Percentiles rank a stretch among this genome's conserved stretches.
Evolutionary conservation across 441 rosid species (phyloP).

Genomic region (Hura crepitans): DNA sequence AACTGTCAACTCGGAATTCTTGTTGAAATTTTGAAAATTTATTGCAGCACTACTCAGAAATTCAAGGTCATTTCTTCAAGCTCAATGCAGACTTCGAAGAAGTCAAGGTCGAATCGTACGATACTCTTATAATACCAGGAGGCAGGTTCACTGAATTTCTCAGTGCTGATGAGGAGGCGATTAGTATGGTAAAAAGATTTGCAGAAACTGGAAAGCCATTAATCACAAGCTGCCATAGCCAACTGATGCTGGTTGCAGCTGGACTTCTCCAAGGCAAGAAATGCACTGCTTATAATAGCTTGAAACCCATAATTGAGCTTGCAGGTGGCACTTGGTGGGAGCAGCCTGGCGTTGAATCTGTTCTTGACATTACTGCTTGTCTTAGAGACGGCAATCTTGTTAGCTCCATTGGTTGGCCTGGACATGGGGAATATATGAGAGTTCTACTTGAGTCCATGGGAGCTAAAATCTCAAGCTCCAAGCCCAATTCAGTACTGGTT

Average conservation of each 20-base stretch:
- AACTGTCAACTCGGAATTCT: too few relatives aligned
- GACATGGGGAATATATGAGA: slow-evolving; percentile 33
- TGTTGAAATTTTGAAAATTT: neutral
- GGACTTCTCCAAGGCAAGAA: slow-evolving; percentile 41
- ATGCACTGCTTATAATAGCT: slow-evolving; percentile 47
- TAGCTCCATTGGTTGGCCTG: slow-evolving; percentile 48
- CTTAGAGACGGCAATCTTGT: slow-evolving; percentile 42
- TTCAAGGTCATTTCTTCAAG: slow-evolving; percentile 42
- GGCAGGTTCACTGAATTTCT: slow-evolving; percentile 44
- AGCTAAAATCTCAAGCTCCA: slow-evolving; percentile 24
- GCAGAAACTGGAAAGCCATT: slow-evolving; percentile 38
- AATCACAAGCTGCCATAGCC: slow-evolving; percentile 51
- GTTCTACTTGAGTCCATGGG: slow-evolving; percentile 37
- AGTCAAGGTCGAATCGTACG: slow-evolving; percentile 33
- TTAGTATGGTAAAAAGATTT: slow-evolving; percentile 31
- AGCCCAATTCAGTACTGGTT: slow-evolving; percentile 36
- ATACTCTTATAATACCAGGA: slow-evolving; percentile 42
- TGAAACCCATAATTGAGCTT: slow-evolving; percentile 41
- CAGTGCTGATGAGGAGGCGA: slow-evolving; percentile 37
- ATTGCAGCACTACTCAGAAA: slow-evolving; percentile 41
- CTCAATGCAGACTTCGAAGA: slow-evolving; percentile 40
- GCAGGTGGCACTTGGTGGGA: slow-evolving; percentile 56
- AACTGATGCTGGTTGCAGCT: slow-evolving; percentile 41
- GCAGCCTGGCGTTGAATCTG: slow-evolving; percentile 39
- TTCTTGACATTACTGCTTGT: slow-evolving; percentile 42